Evolutionary conservation across 768 basidiomycete species (phyloP), one percentile per base, ranked within the genome.

Genomic region (Naganishia onofrii): DNA sequence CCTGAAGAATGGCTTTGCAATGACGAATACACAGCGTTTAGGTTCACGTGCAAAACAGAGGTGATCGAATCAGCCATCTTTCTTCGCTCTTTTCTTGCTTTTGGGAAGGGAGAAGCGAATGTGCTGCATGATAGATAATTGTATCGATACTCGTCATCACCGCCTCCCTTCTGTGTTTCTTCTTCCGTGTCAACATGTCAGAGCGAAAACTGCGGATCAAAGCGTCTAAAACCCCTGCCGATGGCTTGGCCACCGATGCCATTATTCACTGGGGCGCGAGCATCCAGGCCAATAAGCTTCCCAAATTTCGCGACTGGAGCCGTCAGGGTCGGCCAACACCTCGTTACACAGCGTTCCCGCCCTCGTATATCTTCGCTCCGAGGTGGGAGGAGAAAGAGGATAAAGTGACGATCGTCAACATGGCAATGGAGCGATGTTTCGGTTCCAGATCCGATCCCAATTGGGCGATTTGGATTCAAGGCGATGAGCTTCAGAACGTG

Each of bases 351-450:
- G 52, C 52, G n/a, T 53, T 53, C 52, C 4, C n/a, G 15, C 52
- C 52, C 52, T 23, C 52, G 23, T 53, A 23, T 53, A 23, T 53
- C n/a, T 53, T 53, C 52, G 52, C 52, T 23, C n/a, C 52, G 23
- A 53, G 26, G 8, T 53, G 52, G 52, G 52, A 53, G 28, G 52
- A 53, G n/a, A 29, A 53, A 23, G 52, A 53, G n/a, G 52, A 53
- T 9, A 29, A 53, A 23, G 52, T 29, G 52, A 29, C n/a, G 8
- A 53, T 53, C 52, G 52, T 53, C 52, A 53, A 53, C 52, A 53
- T 53, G 52, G 52, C 52, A 53, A 23, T 53, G 23, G 52, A 53
- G 26, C 52, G 52, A 23, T 53, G 52, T 29, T 53, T 53, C n/a
- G 52, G 52, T 29, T 53, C 12, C 23, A 53, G 52, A 53, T 23